These are phyloP conservation scores for Cercospora zeae-maydis DNA, from an alignment of 2,329 filamentous ascomycete genomes.

Conservation along the genomic window DNA sequence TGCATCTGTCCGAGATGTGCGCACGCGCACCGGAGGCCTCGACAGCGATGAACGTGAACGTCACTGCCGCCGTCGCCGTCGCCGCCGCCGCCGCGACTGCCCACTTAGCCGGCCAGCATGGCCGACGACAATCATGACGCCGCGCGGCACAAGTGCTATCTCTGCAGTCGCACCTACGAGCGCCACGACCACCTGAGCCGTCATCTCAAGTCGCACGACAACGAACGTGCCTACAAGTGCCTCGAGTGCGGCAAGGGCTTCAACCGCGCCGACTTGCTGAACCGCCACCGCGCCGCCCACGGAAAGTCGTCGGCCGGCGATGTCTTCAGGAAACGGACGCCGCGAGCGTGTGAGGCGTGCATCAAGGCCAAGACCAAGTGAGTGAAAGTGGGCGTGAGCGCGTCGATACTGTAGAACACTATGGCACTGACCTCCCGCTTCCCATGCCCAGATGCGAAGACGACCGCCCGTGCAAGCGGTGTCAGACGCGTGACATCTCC, in stretches of 20 bases:
- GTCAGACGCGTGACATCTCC: constrained; percentile 21
- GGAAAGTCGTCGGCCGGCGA: constrained; percentile 23
- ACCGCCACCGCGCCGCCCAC: constrained; percentile 29
- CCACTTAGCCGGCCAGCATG: neutral
- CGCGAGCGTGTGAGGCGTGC: constrained; percentile 27
- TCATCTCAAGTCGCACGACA: constrained; percentile 31
- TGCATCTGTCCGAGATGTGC: too few relatives aligned
- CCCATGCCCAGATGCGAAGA: constrained; percentile 23
- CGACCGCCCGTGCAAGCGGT: constrained; percentile 29
- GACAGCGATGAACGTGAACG: neutral
- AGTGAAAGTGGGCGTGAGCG: neutral
- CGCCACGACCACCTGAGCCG: constrained; percentile 27
- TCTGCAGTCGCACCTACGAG: constrained; percentile 28
- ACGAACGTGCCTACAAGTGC: constrained; percentile 28
- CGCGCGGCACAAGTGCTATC: constrained; percentile 27
- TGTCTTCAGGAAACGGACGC: constrained; percentile 25
- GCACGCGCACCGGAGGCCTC: too few relatives aligned
- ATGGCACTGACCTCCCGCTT: neutral
- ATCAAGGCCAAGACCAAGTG: constrained; percentile 28
- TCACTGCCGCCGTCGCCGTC: too few relatives aligned
- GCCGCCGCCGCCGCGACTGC: neutral
- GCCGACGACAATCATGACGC: neutral
- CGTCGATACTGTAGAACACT: too few relatives aligned
- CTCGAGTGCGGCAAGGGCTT: constrained; percentile 30
- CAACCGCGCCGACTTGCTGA: constrained; percentile 30